Evolutionary conservation across 2,329 filamentous ascomycete genomes (phyloP).

Genomic region (Myriangium duriaei): DNA sequence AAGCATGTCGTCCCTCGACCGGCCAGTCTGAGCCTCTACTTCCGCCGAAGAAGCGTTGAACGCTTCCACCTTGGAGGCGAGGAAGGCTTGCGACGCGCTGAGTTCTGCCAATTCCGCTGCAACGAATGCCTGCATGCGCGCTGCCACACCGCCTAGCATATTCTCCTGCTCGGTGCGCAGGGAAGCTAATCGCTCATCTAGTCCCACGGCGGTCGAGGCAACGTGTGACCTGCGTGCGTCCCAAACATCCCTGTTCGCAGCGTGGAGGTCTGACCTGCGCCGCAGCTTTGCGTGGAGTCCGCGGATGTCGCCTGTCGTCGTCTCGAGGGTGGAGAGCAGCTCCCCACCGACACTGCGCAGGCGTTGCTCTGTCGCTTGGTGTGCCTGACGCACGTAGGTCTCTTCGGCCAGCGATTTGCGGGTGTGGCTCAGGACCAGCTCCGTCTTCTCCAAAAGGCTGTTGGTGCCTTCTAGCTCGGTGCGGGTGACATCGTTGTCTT

Average conservation of each 20-base stretch:
- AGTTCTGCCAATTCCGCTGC: conserved; percentile 60
- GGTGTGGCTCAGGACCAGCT: conserved; percentile 68
- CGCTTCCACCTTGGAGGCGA: conserved; percentile 54
- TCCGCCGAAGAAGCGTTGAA: conserved; percentile 58
- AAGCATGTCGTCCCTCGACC: conserved; percentile 76
- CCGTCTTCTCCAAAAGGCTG: conserved; percentile 72
- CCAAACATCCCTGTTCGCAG: conserved; percentile 69
- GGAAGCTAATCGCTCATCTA: conserved; percentile 61
- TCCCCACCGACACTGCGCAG: conserved; percentile 61
- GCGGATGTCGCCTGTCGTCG: conserved; percentile 67
- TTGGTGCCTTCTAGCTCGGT: conserved; percentile 65
- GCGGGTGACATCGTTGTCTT: conserved; percentile 72
- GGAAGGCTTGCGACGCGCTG: conserved; percentile 53
- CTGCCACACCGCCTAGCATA: conserved; percentile 54
- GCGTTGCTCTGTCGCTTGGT: conserved; percentile 70
- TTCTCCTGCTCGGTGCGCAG: conserved; percentile 62
- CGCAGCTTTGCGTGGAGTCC: conserved; percentile 77
- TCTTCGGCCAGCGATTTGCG: conserved; percentile 68
- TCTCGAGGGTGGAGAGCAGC: conserved; percentile 64
- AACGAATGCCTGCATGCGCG: conserved; percentile 66
- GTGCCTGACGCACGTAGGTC: conserved; percentile 64
- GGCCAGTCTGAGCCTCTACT: conserved; percentile 53
- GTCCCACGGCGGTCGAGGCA: conserved; percentile 58
- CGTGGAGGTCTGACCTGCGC: conserved; percentile 73
- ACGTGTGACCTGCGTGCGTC: conserved; percentile 63